Evolutionary conservation across 2,329 filamentous ascomycete genomes (phyloP).

Genomic region (Penicillium sp.): DNA sequence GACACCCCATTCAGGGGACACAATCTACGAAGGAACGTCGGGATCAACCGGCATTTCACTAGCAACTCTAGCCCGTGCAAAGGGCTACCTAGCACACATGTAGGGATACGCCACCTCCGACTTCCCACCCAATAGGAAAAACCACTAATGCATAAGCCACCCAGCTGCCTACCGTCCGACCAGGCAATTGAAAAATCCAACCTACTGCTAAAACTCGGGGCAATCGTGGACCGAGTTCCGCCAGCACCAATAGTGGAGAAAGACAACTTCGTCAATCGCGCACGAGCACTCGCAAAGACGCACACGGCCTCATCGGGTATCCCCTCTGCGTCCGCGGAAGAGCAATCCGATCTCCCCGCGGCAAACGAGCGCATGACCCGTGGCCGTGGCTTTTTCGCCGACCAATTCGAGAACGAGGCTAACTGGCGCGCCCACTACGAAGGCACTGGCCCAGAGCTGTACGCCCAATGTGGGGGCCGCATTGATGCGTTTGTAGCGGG

Average conservation of each 20-base stretch:
- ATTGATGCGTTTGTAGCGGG: constrained; percentile 90
- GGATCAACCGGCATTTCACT: constrained; percentile 95
- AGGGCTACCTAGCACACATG: constrained; percentile 90
- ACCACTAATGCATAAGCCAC: constrained; percentile 16
- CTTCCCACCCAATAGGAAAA: constrained; percentile 2
- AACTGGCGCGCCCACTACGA: constrained; percentile 84
- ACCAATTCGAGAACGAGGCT: constrained; percentile 89
- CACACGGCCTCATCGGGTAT: constrained; percentile 55
- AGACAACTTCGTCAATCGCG: constrained; percentile 91
- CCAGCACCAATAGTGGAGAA: constrained; percentile 93
- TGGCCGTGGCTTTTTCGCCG: constrained; percentile 85
- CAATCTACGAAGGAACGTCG: constrained; percentile 95
- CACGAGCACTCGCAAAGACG: constrained; percentile 69
- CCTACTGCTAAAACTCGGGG: constrained; percentile 83
- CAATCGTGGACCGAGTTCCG: constrained; percentile 84
- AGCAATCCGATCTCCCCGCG: constrained; percentile 16
- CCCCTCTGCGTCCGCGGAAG: constrained; percentile 6
- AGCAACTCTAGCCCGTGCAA: constrained; percentile 80
- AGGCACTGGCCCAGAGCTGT: constrained; percentile 87
- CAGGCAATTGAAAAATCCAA: constrained; percentile 85
- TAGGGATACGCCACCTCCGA: constrained; percentile 34
- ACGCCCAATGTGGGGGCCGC: constrained; percentile 67
- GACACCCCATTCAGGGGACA: constrained; percentile 78
- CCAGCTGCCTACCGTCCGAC: constrained; percentile 86
- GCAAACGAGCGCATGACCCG: constrained; percentile 42